A percentile compares a stretch with the other conserved stretches of the same genome.
phyloP scores from a whole-genome alignment of 2,329 filamentous ascomycete species.

The Fusarium globosum region DNA sequence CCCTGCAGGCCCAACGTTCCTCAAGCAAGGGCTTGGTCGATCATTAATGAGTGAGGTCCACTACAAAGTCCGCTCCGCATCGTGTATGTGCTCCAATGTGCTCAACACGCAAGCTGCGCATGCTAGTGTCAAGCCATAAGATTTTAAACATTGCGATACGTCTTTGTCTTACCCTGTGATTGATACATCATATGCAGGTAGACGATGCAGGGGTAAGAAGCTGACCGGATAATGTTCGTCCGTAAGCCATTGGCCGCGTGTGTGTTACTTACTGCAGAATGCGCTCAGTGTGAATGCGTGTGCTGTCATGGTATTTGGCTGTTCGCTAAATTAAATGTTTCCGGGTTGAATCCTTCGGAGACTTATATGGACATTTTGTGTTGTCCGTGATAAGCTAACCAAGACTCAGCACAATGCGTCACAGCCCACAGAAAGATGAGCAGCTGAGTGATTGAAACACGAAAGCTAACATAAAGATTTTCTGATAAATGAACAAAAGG shows the following conservation, averaged over 20 bases:
- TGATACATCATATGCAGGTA: not conserved
- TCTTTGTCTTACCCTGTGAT: not conserved
- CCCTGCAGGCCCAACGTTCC: constrained; percentile 8
- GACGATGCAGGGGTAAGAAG: not conserved
- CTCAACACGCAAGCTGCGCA: not conserved
- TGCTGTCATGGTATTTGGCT: not conserved
- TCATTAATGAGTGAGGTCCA: constrained; percentile 6
- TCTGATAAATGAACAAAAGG: too few relatives aligned
- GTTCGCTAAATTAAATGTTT: not conserved
- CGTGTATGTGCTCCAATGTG: not conserved
- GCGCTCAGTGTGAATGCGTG: not conserved
- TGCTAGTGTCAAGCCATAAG: not conserved
- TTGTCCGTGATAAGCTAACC: not conserved
- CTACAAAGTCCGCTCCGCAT: constrained; percentile 29
- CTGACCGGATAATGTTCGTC: not conserved
- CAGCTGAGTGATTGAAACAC: too few relatives aligned
- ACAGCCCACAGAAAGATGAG: too few relatives aligned
- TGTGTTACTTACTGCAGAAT: not conserved
- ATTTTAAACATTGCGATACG: not conserved
- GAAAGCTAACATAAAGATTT: too few relatives aligned
- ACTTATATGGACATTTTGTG: not conserved
- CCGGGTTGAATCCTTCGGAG: not conserved
- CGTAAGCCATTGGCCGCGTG: not conserved
- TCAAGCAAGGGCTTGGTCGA: constrained; percentile 10
- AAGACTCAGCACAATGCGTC: too few relatives aligned